These are phyloP conservation scores for Carex cristatella DNA, from an alignment of 176 grass and related monocot species.

Conservation along the genomic window DNA sequence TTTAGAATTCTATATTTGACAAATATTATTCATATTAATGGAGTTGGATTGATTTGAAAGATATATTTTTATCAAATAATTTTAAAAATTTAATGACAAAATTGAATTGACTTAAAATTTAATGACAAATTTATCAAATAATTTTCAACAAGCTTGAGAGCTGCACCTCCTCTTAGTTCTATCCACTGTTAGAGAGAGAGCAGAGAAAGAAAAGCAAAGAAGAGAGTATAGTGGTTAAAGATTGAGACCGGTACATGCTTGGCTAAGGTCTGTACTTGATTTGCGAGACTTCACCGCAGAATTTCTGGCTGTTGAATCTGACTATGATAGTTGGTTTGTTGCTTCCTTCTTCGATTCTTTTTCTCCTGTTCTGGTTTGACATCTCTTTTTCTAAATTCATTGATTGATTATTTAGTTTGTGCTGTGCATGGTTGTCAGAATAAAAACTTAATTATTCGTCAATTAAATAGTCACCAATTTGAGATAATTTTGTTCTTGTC, in stretches of 20 bases:
- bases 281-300: background rate
- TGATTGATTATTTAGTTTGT: background rate
- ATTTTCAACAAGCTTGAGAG: background rate
- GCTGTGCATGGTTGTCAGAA: background rate
- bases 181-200: background rate
- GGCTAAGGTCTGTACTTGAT: background rate
- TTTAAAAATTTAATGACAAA: no score
- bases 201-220: background rate
- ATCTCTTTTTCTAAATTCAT: background rate
- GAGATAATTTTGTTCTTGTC: background rate
- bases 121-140: no score
- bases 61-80: no score
- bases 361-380: background rate
- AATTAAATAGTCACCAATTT: background rate
- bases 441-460: background rate
- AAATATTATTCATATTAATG: no score
- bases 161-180: no score
- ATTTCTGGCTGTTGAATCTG: background rate
- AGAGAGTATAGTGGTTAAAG: background rate
- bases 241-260: background rate
- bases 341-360: background rate
- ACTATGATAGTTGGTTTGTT: background rate
- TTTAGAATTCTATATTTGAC: no score
- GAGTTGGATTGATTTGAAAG: no score
- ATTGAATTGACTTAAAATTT: no score